A percentile compares a stretch with the other conserved stretches of the same genome.
These are phyloP conservation scores for Scheffersomyces ergatensis DNA, from an alignment of 805 yeast species.

Conservation along the genomic window DNA sequence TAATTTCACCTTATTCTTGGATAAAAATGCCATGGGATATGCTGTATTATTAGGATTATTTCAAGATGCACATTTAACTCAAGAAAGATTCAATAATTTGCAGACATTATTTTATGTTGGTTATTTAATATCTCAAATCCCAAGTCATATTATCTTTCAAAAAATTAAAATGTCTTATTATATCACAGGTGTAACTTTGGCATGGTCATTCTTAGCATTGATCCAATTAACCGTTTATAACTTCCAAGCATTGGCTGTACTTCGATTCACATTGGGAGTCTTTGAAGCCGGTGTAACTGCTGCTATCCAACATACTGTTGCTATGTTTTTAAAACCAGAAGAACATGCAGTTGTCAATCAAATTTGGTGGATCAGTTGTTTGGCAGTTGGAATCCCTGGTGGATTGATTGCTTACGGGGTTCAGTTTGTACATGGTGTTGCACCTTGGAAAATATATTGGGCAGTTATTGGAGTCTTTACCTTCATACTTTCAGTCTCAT, in stretches of 20 bases:
- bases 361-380: conserved; percentile 49
- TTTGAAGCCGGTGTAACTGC: conserved; percentile 23
- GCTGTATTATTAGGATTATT: conserved; percentile 47
- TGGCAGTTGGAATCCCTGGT: conserved; percentile 51
- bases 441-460: conserved; percentile 6
- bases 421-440: conserved; percentile 11
- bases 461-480: conserved; percentile 55
- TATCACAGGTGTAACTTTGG: conserved; percentile 29
- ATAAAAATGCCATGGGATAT: conserved; percentile 51
- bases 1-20: conserved; percentile 44
- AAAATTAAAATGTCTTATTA: conserved; percentile 40
- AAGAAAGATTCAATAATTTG: conserved; percentile 44
- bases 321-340: conserved; percentile 46
- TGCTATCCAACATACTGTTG: conserved; percentile 43
- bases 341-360: conserved; percentile 53
- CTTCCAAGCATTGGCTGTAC: conserved; percentile 44
- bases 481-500: conserved; percentile 17
- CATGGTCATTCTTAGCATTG: conserved; percentile 49
- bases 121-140: conserved; percentile 42
- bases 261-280: conserved; percentile 49
- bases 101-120: conserved; percentile 57
- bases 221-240: conserved; percentile 44
- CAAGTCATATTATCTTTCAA: conserved; percentile 42
- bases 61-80: conserved; percentile 43
- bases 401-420: conserved; percentile 48